Evolutionary conservation across 2,329 filamentous ascomycete genomes (phyloP), one percentile per base, ranked within the genome.

Genomic region (Lojkania enalia): DNA sequence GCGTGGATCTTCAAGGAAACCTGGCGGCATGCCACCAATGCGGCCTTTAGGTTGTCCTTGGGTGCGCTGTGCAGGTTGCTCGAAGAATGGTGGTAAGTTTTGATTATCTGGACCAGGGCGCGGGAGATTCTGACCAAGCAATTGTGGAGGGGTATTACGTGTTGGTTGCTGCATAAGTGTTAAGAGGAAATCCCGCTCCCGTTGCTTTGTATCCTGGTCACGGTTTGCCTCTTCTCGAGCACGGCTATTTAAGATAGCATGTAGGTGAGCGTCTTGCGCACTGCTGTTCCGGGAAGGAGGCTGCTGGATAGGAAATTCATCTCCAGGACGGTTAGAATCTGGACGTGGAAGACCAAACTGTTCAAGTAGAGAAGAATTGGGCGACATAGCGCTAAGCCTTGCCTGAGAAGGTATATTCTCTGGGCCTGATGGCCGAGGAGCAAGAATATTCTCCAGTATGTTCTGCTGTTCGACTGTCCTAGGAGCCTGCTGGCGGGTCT

Each of bases 121-220:
- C 35, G 71, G 67, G 35, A 66, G 39, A 49, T 64, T 61, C 39
- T 64, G 66, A 37, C 61, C 57, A 19, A 59, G 58, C 51, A 62
- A 48, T 33, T 67, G 66, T 31, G 64, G 65, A 5, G 66, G 64
- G 2, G 66, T 69, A 20, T 46, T 55, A 15, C 63, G 60, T 3
- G 57, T 53, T 9, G 77, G 73, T 59, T 80, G 77, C 55, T 86
- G 82, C 88, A 96, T 94, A 20, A 96, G 77, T 49, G 85, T 87
- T 70, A 95, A 88, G 37, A 96, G 74, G 64, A 94, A 91, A 53
- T 95, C 87, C n/a, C 86, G 82, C 57, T 92, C 64, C 20, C 88
- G 57, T 77, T 82, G 64, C 80, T 84, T 63, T 74, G 60, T 50
- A 51, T 61, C 51, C 66, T 57, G 70, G 23, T 69, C 53, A 65